Evolutionary conservation across 2,329 filamentous ascomycete species (phyloP).

Genomic region (Hymenoscyphus fraxineus): DNA sequence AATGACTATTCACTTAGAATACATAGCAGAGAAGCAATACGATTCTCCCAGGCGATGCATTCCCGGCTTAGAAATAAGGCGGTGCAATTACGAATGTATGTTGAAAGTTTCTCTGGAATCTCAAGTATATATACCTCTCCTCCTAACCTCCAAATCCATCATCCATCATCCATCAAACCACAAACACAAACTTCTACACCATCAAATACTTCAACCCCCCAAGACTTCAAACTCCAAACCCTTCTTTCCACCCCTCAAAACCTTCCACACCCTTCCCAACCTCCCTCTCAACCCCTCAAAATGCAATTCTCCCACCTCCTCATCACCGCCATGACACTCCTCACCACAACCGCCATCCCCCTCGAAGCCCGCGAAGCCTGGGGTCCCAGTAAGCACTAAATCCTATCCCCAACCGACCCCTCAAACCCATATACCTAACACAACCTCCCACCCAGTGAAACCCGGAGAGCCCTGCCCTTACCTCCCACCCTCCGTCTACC

Average conservation of each 20-base stretch:
- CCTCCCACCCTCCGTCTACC: not conserved
- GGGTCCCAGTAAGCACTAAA: not conserved
- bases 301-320: not conserved
- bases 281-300: not conserved
- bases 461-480: not conserved
- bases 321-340: not conserved
- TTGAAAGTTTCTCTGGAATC: not conserved
- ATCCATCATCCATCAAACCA: not conserved
- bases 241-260: not conserved
- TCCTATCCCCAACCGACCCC: not conserved
- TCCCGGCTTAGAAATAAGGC: not conserved
- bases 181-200: not conserved
- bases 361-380: not conserved
- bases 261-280: not conserved
- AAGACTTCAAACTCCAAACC: not conserved
- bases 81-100: not conserved
- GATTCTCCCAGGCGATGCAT: not conserved
- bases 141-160: not conserved
- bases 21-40: not conserved
- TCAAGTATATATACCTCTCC: not conserved
- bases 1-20: not conserved
- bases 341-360: not conserved
- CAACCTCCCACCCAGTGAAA: not conserved
- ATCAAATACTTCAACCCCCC: not conserved
- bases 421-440: not conserved